Base-by-base conservation (phyloP, 2,329 filamentous ascomycete genomes). In the Stachybotrys echinatus region DNA sequence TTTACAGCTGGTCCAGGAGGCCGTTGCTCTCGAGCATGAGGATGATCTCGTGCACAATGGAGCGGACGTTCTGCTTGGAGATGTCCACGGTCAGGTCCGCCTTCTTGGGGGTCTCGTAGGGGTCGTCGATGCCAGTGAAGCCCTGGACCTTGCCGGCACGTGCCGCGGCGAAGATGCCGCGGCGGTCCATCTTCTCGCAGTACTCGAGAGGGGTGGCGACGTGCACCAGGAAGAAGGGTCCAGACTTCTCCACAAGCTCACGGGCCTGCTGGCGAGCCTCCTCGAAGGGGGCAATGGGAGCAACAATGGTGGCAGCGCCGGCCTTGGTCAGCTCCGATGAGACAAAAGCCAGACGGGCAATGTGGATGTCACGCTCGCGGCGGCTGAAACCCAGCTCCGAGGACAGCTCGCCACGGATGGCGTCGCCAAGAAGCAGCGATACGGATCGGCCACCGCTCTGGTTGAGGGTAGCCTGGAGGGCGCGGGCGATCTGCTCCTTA, bases 61-160 rank as follows among this genome's bases (percentile, higher is more conserved):
- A 94, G 64, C 94, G 82, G 45, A 97, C 92, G 58, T 84, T 88
- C 72, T 89, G 90, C 80, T 87, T 94, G 73, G 88, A 85, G 50
- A 87, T 69, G 70, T 97, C 88, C 38, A 97, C 92, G 5, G 84
- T 83, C 57, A 99, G 77, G 67, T 97, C 85, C 27, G 92, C 82
- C 73, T 92, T 91, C 58, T 73, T 63, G 10, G 94, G 94, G 20
- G 71, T 66, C 84, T 99, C 94, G 67, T 99, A 99, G 45, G 94
- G 92, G 75, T 97, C 92, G 67, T 97, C 92, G 50, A 99, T 91
- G 63, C 94, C 94, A 7, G 94, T 99, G 81, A 99, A 99, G 56
- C 92, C 92, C 83, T 92, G 94, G 73, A 99, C 95, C 76, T 96
- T 88, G 51, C 94, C 94, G 19, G 78, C 80, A 55, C 94, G 83